Conservation (phyloP, 805 yeast genomes). For the Candida manassasensis region DNA sequence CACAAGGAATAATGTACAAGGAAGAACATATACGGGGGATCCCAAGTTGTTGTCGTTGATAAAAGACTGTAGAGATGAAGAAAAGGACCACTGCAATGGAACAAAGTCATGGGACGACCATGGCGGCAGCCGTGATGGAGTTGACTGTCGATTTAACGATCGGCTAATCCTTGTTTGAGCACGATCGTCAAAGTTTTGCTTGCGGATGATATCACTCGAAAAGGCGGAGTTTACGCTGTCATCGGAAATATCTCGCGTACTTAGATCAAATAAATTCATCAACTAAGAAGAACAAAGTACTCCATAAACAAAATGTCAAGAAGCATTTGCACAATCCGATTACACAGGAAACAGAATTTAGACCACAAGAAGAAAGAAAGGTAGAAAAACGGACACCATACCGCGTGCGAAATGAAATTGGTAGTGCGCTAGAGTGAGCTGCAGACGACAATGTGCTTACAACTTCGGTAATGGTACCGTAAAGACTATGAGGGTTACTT, state of each 20-base stretch:
- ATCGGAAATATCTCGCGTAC: conserved; percentile 5
- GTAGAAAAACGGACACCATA: no score
- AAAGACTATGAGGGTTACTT: no score
- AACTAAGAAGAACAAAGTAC: not conserved
- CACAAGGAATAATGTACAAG: conserved; percentile 38
- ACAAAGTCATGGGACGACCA: not conserved
- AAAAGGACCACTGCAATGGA: conserved; percentile 1
- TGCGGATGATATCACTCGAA: conserved; percentile 10
- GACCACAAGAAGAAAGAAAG: no score
- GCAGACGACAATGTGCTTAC: no score
- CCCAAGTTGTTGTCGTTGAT: conserved; percentile 15
- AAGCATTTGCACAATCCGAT: no score
- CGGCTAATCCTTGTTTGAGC: conserved; percentile 27
- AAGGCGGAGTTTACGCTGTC: conserved; percentile 3
- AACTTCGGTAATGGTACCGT: no score
- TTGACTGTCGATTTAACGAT: conserved; percentile 14
- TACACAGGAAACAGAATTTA: no score
- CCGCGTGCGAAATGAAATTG: no score
- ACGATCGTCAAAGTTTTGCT: conserved; percentile 34
- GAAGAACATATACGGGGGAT: conserved; percentile 15
- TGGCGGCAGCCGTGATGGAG: no score
- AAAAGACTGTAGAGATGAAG: not conserved
- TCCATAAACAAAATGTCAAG: no score
- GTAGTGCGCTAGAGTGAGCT: no score
- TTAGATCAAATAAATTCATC: conserved; percentile 7